Percentiles rank a stretch among this genome's conserved stretches.
phyloP scores from a whole-genome alignment of 805 yeast species.

The Ogataea paraovalis region DNA sequence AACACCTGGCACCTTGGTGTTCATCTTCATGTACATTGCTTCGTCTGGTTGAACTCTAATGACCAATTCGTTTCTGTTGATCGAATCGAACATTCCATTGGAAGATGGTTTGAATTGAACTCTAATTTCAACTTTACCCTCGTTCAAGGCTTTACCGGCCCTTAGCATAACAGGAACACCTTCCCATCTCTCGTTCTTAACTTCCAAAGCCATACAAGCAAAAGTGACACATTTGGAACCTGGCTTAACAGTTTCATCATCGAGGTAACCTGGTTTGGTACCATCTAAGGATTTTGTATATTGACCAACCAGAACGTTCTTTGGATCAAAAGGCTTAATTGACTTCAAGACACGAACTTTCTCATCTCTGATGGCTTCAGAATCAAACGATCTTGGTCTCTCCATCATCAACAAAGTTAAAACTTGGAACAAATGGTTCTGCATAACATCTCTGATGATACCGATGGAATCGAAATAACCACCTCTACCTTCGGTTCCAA shows the following conservation, averaged over 20 bases:
- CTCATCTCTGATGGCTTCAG: slow-evolving; percentile 94
- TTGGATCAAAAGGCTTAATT: slow-evolving; percentile 58
- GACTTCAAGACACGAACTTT: slow-evolving; percentile 90
- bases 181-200: slow-evolving; percentile 94
- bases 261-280: slow-evolving; percentile 81
- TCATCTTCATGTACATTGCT: slow-evolving; percentile 89
- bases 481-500: slow-evolving; percentile 98
- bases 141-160: slow-evolving; percentile 97
- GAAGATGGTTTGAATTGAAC: slow-evolving; percentile 87
- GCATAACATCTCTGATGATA: slow-evolving; percentile 96
- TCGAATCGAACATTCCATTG: slow-evolving; percentile 72
- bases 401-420: slow-evolving; percentile 92
- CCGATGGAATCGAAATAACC: slow-evolving; percentile 96
- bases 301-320: slow-evolving; percentile 82
- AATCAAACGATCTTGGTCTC: slow-evolving; percentile 84
- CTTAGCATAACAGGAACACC: slow-evolving; percentile 95
- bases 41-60: slow-evolving; percentile 93
- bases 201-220: slow-evolving; percentile 77
- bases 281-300: slow-evolving; percentile 84
- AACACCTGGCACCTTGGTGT: slow-evolving; percentile 91
- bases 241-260: slow-evolving; percentile 82
- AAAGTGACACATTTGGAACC: slow-evolving; percentile 87
- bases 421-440: slow-evolving; percentile 92
- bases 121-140: slow-evolving; percentile 91
- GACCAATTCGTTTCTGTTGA: slow-evolving; percentile 90